These are phyloP conservation scores for Didymella keratinophila DNA, from an alignment of 2,329 filamentous ascomycete genomes.

Conservation along the genomic window DNA sequence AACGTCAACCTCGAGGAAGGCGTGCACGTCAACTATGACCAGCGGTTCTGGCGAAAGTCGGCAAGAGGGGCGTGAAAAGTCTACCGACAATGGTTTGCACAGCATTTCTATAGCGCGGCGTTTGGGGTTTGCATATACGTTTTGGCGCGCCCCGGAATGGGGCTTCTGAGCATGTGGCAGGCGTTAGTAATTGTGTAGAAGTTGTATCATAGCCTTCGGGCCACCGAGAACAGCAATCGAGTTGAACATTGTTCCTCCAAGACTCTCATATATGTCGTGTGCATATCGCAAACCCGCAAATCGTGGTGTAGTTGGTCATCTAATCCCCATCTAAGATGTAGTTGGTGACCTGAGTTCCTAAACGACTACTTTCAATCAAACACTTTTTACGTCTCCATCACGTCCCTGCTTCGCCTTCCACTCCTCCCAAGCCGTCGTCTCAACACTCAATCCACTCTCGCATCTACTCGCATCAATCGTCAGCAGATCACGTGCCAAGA, in stretches of 20 bases:
- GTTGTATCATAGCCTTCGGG: constrained; percentile 32
- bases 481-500: constrained; percentile 28
- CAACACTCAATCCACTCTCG: constrained; percentile 64
- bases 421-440: constrained; percentile 68
- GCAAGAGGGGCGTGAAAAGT: constrained; percentile 37
- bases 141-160: constrained; percentile 21
- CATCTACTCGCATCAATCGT: constrained; percentile 50
- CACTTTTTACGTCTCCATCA: constrained; percentile 15
- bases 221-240: constrained; percentile 7
- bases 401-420: constrained; percentile 46
- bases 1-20: constrained; percentile 47
- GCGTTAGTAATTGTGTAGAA: constrained; percentile 27
- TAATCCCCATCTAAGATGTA: constrained; percentile 1
- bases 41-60: constrained; percentile 63
- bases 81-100: constrained; percentile 14
- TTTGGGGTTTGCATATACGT: constrained; percentile 43
- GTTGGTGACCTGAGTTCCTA: too few relatives aligned
- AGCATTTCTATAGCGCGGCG: constrained; percentile 52
- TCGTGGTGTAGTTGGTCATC: background rate
- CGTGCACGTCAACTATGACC: constrained; percentile 66
- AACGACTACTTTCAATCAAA: background rate
- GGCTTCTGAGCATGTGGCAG: constrained; percentile 31
- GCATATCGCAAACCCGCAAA: background rate
- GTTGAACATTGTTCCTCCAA: constrained; percentile 3
- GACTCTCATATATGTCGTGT: background rate